Evolutionary conservation across 257 asterid genomes (phyloP), one percentile per base, ranked within the genome.

Genomic region (Parsonsia alboflavescens): DNA sequence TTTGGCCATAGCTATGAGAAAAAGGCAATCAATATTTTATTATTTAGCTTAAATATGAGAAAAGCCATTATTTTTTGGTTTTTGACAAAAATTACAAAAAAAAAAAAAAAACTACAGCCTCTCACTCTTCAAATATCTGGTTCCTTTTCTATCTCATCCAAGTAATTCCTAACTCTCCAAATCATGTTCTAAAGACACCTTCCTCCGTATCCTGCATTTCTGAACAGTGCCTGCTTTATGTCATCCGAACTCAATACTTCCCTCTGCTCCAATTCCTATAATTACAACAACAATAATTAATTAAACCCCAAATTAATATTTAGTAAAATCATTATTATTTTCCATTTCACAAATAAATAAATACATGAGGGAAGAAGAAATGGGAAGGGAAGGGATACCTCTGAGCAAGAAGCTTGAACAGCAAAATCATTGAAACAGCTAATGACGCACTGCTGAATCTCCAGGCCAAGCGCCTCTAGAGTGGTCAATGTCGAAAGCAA

Each of bases 171-270:
- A 10, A 28, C 33, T 57, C 13, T 42, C 39, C 39, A 33, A 33
- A 33, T 33, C 3, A 33, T 1, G 3, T 6, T 17, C 73, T 86
- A 84, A 58, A 87, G 61, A 87, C 91, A 87, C 64, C 80, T 85
- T 70, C 90, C 93, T 72, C 89, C 92, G 82, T 89, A 89, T 77
- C 96, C 97, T 22, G 90, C 94, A 72, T 87, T 91, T 78, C 88
- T 82, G 77, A 86, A 80, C 56, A 91, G 82, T 36, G 94, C 93
- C 72, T 88, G 89, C 68, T 90, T 91, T 80, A 91, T 81, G 50
- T 88, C 93, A 70, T 91, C 93, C 41, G 92, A 42, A 70, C 77
- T 87, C 58, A 84, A 52, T 16, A 73, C 65, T 71, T 68, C 85
- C 39, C 83, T 87, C 28, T 86, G 79, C 81, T 81, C 86, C 86